These are phyloP conservation scores for Epichloe bromicola DNA, from an alignment of 2,329 filamentous ascomycete genomes.

Conservation along the genomic window DNA sequence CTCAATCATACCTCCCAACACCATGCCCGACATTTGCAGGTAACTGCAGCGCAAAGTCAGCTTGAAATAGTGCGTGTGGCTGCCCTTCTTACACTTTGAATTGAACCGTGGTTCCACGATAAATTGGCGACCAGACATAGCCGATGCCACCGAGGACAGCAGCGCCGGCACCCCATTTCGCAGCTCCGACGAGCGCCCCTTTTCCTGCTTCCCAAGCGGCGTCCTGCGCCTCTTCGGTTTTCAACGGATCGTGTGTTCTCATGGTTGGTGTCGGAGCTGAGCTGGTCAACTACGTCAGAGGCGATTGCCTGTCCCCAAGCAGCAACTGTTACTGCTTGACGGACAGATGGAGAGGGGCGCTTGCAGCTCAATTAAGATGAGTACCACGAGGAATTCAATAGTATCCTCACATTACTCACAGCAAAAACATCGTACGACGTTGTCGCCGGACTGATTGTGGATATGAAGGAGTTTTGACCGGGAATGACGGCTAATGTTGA, in stretches of 20 bases:
- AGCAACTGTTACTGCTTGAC: background rate
- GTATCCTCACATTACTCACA: background rate
- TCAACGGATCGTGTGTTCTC: conserved; percentile 42
- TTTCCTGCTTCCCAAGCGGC: conserved; percentile 60
- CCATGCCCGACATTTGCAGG: conserved; percentile 76
- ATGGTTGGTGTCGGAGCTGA: conserved; percentile 17
- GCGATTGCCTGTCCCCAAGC: background rate
- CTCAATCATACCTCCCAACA: conserved; percentile 64
- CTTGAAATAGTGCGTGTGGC: background rate
- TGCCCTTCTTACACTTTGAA: conserved; percentile 55
- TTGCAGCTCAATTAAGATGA: background rate
- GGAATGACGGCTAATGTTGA: background rate
- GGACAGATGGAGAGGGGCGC: background rate
- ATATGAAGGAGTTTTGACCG: background rate
- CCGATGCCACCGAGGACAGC: conserved; percentile 49
- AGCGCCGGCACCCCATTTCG: conserved; percentile 59
- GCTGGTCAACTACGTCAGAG: background rate
- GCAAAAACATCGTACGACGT: background rate
- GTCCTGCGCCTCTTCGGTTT: conserved; percentile 51
- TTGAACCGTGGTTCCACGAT: conserved; percentile 58
- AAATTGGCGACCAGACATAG: conserved; percentile 55
- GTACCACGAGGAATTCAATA: background rate
- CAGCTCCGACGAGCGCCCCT: conserved; percentile 53
- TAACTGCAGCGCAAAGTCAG: conserved; percentile 38
- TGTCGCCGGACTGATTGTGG: background rate